Evolutionary conservation across 2,329 filamentous ascomycete genomes (phyloP), one percentile per base, ranked within the genome.

Genomic region (Cordyceps fumosorosea): DNA sequence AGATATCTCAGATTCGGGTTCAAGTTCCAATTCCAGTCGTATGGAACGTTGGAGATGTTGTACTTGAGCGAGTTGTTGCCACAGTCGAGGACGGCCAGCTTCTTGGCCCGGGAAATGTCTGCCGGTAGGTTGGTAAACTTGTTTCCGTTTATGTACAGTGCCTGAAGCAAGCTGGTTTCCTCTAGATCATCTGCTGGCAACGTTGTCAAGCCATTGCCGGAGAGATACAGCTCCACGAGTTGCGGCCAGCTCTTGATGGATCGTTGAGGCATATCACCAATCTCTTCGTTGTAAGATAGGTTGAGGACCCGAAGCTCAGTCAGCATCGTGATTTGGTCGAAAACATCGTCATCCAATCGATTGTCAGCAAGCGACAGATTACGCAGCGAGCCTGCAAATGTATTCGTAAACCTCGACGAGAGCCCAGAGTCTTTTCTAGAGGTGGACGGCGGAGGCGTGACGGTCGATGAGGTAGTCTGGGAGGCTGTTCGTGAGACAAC

Each of bases 1-100:
- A 99, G 87, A 71, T 96, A 99, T 65, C 93, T 89, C 66, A 99
- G 78, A 69, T 97, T 96, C 55, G 90, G 91, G 70, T 99, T 99
- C 81, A 95, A 90, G 71, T 98, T 98, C 95, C 95, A 99, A 70
- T 99, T 99, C 95, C 95, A 99, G 73, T 99, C 95, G 72, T 99
- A 99, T 0, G 93, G 95, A 81, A 96, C 96, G 71, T 99, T 99
- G 34, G 92, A 95, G 54, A 99, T 96, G 72, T 99, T 99, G 82
- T 99, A 99, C 75, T 98, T 99, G 62, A 99, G 80, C 24, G 85
- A 87, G 72, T 99, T 99, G 80, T 90, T 97, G 64, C 93, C 93
- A 65, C 96, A 96, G 75, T 99, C 95, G 56, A 99, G 81, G 56
- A 97, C 89, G 5, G 92, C 88, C 29, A 99, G 83, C 74, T 95